phyloP scores from a whole-genome alignment of 106 monocot species.

The Chionographis japonica region DNA sequence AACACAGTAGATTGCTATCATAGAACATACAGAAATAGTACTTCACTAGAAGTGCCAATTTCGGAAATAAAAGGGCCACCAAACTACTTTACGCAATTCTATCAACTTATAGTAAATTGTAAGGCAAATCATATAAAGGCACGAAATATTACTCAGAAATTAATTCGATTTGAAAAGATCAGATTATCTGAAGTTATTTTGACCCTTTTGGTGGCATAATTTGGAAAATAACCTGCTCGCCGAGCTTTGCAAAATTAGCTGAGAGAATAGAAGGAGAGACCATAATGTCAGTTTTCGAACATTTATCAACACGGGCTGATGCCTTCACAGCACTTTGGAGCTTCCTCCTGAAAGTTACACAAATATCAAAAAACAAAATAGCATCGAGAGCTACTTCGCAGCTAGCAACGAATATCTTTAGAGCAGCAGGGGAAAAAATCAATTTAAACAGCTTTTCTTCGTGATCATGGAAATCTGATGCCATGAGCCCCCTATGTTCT shows the following conservation, averaged over 20 bases:
- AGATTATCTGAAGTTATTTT: background rate
- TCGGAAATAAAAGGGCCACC: too few relatives aligned
- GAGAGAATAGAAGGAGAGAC: conserved; percentile 98
- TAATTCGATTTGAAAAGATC: background rate
- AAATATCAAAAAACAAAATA: background rate
- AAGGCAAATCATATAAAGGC: background rate
- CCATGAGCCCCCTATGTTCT: too few relatives aligned
- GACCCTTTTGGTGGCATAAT: background rate
- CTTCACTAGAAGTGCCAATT: too few relatives aligned
- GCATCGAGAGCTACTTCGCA: too few relatives aligned
- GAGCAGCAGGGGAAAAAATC: too few relatives aligned
- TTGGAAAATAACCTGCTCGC: conserved; percentile 67
- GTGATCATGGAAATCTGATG: too few relatives aligned
- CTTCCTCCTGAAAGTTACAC: conserved; percentile 45
- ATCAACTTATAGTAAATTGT: too few relatives aligned
- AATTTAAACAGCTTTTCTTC: background rate
- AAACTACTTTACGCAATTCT: too few relatives aligned
- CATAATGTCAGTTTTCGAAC: conserved; percentile 88
- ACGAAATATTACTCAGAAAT: background rate
- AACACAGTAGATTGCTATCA: too few relatives aligned
- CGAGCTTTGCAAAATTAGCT: conserved; percentile 86
- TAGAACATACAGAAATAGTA: too few relatives aligned
- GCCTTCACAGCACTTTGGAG: conserved; percentile 50
- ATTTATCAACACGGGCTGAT: conserved; percentile 73
- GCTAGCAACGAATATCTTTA: too few relatives aligned